A percentile compares a stretch with the other conserved stretches of the same genome.
These are phyloP conservation scores for Asterophora lycoperdoides DNA, from an alignment of 768 basidiomycete species.

Conservation along the genomic window DNA sequence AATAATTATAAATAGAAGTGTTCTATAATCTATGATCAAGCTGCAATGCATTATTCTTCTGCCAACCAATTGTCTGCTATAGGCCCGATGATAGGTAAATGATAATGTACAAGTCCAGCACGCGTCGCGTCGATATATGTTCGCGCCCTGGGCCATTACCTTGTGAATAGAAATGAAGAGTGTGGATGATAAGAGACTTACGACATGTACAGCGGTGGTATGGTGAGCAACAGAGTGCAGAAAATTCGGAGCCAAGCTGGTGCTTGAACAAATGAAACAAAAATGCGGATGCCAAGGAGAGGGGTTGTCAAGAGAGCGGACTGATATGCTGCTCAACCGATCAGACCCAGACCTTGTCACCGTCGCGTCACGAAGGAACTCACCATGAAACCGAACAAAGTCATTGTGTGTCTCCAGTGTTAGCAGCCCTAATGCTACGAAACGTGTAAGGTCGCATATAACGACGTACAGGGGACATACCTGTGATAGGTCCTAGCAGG, in stretches of 20 bases:
- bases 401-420: slow-evolving; percentile 77
- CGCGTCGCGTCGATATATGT: slow-evolving; percentile 52
- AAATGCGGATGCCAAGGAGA: slow-evolving; percentile 49
- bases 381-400: slow-evolving; percentile 75
- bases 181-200: slow-evolving; percentile 31
- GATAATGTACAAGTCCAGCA: slow-evolving; percentile 51
- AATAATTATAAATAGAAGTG: slow-evolving; percentile 6
- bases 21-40: not conserved
- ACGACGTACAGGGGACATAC: slow-evolving; percentile 33
- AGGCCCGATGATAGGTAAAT: slow-evolving; percentile 58
- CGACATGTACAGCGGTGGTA: slow-evolving; percentile 49
- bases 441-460: not conserved
- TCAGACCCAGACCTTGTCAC: not conserved
- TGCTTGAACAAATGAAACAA: slow-evolving; percentile 50
- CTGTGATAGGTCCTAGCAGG: slow-evolving; percentile 66
- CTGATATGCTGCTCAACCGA: slow-evolving; percentile 57
- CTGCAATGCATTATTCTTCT: slow-evolving; percentile 40
- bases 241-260: slow-evolving; percentile 48
- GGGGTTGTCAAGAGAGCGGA: slow-evolving; percentile 69
- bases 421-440: slow-evolving; percentile 55
- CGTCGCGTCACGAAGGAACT: slow-evolving; percentile 17
- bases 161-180: not conserved
- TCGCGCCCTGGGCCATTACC: not conserved
- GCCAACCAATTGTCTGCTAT: slow-evolving; percentile 67
- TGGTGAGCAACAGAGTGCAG: slow-evolving; percentile 41